Evolutionary conservation across 2,329 filamentous ascomycete genomes (phyloP).

Genomic region (Fusarium continuum): DNA sequence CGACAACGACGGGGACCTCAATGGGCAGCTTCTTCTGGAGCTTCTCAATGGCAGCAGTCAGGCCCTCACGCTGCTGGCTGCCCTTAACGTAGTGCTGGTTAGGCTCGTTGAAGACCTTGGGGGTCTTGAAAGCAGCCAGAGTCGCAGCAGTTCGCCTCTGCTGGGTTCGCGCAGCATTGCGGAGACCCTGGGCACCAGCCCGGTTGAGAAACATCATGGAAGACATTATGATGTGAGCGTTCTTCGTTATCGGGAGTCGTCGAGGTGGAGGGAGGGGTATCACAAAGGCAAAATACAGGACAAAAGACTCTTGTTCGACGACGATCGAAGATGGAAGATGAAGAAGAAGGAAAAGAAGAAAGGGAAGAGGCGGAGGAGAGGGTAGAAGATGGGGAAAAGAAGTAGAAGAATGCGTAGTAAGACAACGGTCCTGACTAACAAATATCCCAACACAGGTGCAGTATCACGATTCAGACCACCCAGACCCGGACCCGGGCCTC

Average conservation of each 20-base stretch:
- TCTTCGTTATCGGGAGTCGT: slow-evolving; percentile 30
- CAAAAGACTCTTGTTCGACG: slow-evolving; percentile 18
- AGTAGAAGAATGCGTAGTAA: slow-evolving; percentile 6
- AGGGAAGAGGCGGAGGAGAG: slow-evolving; percentile 1
- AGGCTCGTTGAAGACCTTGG: slow-evolving; percentile 90
- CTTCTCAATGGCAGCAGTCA: slow-evolving; percentile 76
- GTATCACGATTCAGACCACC: slow-evolving; percentile 13
- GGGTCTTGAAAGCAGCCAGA: slow-evolving; percentile 87
- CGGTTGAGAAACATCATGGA: slow-evolving; percentile 48
- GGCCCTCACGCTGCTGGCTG: slow-evolving; percentile 78
- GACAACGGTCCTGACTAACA: slow-evolving; percentile 29
- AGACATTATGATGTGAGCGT: slow-evolving; percentile 44
- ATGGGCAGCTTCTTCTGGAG: slow-evolving; percentile 75
- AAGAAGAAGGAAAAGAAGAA: neutral
- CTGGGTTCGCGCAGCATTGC: slow-evolving; percentile 44
- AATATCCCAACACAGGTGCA: slow-evolving; percentile 20
- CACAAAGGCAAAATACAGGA: slow-evolving; percentile 24
- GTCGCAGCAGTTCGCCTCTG: slow-evolving; percentile 58
- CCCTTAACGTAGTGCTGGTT: slow-evolving; percentile 93
- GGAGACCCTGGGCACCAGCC: slow-evolving; percentile 47
- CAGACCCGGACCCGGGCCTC: slow-evolving; percentile 1
- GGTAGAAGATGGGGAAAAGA: slow-evolving; percentile 2
- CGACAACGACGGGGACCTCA: slow-evolving; percentile 84
- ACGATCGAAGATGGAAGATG: slow-evolving; percentile 28
- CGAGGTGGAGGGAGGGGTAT: slow-evolving; percentile 31